These are phyloP conservation scores for Penicillium sp. DNA, from an alignment of 2,329 filamentous ascomycete species.

Conservation along the genomic window DNA sequence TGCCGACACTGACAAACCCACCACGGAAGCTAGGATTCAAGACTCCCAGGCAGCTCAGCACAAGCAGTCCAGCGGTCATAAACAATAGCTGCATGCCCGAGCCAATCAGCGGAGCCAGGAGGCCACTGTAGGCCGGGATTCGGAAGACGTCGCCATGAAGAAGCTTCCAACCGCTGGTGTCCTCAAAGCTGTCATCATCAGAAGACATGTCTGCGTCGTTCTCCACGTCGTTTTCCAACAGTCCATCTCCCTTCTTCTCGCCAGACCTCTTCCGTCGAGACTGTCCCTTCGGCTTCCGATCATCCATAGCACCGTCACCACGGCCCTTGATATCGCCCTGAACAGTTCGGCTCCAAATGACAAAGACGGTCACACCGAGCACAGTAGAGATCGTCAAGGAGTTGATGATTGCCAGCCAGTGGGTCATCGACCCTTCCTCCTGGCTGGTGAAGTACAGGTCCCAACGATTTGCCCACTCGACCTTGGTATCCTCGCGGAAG, in stretches of 20 bases:
- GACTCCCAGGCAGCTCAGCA: constrained; percentile 69
- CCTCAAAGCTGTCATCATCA: constrained; percentile 70
- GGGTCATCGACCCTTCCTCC: constrained; percentile 72
- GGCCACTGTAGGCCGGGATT: constrained; percentile 62
- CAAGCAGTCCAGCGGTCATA: constrained; percentile 68
- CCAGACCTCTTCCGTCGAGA: constrained; percentile 33
- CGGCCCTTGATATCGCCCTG: constrained; percentile 72
- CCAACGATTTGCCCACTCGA: constrained; percentile 83
- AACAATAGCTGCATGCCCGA: constrained; percentile 84
- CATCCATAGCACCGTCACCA: constrained; percentile 62
- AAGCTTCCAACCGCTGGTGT: constrained; percentile 82
- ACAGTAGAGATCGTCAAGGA: constrained; percentile 77
- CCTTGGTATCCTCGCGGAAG: constrained; percentile 72
- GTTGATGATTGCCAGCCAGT: constrained; percentile 86
- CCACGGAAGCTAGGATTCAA: constrained; percentile 86
- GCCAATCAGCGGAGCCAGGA: constrained; percentile 75
- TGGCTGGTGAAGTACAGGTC: constrained; percentile 87
- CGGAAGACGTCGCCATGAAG: constrained; percentile 86
- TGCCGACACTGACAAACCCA: constrained; percentile 77
- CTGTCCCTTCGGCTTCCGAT: constrained; percentile 56
- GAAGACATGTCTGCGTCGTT: constrained; percentile 54
- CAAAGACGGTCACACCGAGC: constrained; percentile 71
- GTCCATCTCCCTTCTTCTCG: constrained; percentile 53
- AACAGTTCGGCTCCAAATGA: constrained; percentile 75
- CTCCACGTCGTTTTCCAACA: constrained; percentile 57